Evolutionary conservation across 2,329 filamentous ascomycete genomes (phyloP), one percentile per base, ranked within the genome.

Genomic region (Penicillium aurantiogriseum): DNA sequence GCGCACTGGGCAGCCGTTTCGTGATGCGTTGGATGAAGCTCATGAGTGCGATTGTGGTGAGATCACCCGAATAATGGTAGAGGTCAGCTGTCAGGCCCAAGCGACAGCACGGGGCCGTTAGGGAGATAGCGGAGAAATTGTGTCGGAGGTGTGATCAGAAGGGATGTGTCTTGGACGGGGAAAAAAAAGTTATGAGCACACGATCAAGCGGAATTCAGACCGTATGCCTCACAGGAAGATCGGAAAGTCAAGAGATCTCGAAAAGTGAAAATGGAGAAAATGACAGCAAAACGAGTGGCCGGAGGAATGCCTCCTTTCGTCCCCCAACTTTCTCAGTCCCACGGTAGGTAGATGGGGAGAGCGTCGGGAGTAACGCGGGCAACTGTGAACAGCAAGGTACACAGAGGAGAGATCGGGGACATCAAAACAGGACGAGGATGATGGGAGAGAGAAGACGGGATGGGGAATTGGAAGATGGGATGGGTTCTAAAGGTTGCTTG

Each of bases 11-110:
- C 61, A 83, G 69, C 68, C 79, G 76, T 75, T 83, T 82, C 65
- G 78, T 71, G 57, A 82, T 74, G 61, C 81, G 79, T 67, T 82
- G 80, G 68, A 83, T 78, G 69, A 83, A 78, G 63, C 79, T 77
- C 81, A 83, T 83, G 66, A 67, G 67, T 69, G 69, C 71, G 64
- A 66, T 63, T 56, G 63, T 65, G 64, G 58, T 56, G 59, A 53
- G 48, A 63, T 55, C 62, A 52, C 62, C 62, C 60, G 48, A 36
- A 42, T 35, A 29, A 29, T 11, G 21, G 42, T 47, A 42, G 43
- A 25, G 44, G 45, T 60, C 56, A 62, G 58, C 60, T 67, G 63
- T 56, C 46, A 48, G 50, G 58, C 59, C 64, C 57, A 52, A 60
- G 62, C 51, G 57, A 51, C 44, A 66, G 58, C 58, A 60, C 59